Evolutionary conservation across 1,284 basidiomycete genomes (phyloP), one percentile per base, ranked within the genome.

Genomic region (Thelephora terrestris): DNA sequence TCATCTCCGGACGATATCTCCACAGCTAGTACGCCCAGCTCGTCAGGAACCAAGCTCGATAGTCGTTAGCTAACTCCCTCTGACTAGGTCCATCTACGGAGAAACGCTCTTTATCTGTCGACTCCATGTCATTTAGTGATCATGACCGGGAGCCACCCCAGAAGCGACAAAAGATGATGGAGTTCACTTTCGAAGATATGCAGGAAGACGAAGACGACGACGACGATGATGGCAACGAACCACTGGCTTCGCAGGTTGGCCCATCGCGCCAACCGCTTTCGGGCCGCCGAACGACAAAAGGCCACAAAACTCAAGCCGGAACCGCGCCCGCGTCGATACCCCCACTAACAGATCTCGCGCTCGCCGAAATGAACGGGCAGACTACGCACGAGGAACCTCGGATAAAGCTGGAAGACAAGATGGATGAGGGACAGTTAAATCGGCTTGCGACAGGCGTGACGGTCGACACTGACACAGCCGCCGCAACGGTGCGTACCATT

Each of bases 391-490:
- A 20, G 21, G 77, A 78, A 48, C 59, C 73, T 29, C 76, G 74
- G 57, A 71, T 85, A 47, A 86, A 85, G 58, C 64, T 83, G 4
- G 85, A 91, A 61, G 85, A 88, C 34, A 79, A 79, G 57, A 77
- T 91, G 70, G 81, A 89, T 52, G 82, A 85, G 57, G 69, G 71
- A 12, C 82, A 88, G 60, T 62, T 89, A 18, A 76, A 73, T 43
- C 76, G 85, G 32, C 69, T 92, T 50, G 81, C 81, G 18, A 84
- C 84, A n/a, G 89, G 87, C 20, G 81, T 88, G 3, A 82, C 86
- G 4, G 75, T 90, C 4, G 87, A 91, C 59, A 73, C 81, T 10
- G 74, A 70, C 27, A 70, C 69, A 37, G 66, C 70, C 9, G 65
- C 71, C 1, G 64, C 73, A 42, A 68, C 68, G 50, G 77, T 83